phyloP scores from a whole-genome alignment of 2,329 filamentous ascomycete genomes.

The Diplodia corticola region DNA sequence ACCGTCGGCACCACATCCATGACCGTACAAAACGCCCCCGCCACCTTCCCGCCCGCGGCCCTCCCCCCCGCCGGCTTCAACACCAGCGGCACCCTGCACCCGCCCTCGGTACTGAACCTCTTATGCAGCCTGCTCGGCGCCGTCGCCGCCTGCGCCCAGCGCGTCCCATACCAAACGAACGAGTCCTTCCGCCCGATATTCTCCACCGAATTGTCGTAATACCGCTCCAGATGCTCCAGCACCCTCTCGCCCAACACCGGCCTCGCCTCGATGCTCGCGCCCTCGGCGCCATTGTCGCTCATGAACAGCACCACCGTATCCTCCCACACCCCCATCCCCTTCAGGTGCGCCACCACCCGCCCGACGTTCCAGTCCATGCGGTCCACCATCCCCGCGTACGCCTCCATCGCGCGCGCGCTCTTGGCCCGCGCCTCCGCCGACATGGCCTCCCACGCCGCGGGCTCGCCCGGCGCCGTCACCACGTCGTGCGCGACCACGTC shows the following conservation, averaged over 20 bases:
- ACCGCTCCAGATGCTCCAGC: conserved; percentile 55
- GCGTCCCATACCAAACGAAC: conserved; percentile 62
- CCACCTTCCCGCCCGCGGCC: conserved; percentile 37
- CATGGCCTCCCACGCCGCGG: conserved; percentile 50
- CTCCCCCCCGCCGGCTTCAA: conserved; percentile 41
- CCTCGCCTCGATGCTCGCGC: conserved; percentile 58
- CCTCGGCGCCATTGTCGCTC: conserved; percentile 64
- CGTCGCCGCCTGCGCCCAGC: conserved; percentile 57
- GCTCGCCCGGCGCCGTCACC: conserved; percentile 49
- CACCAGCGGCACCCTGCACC: conserved; percentile 55
- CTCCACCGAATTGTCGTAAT: conserved; percentile 60
- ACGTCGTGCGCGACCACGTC: conserved; percentile 47
- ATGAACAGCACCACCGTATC: conserved; percentile 66
- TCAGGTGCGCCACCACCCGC: conserved; percentile 58
- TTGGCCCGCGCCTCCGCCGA: conserved; percentile 48
- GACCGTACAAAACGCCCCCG: conserved; percentile 51
- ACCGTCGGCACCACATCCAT: conserved; percentile 47
- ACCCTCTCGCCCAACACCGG: conserved; percentile 58
- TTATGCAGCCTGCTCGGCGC: conserved; percentile 53
- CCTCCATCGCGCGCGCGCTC: conserved; percentile 59
- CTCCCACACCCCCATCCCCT: conserved; percentile 58
- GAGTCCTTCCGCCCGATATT: conserved; percentile 59
- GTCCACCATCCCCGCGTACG: conserved; percentile 65
- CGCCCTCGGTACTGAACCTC: conserved; percentile 48
- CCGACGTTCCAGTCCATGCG: conserved; percentile 62